These are phyloP conservation scores for Capronia coronata DNA, from an alignment of 2,329 filamentous ascomycete genomes.

Conservation along the genomic window DNA sequence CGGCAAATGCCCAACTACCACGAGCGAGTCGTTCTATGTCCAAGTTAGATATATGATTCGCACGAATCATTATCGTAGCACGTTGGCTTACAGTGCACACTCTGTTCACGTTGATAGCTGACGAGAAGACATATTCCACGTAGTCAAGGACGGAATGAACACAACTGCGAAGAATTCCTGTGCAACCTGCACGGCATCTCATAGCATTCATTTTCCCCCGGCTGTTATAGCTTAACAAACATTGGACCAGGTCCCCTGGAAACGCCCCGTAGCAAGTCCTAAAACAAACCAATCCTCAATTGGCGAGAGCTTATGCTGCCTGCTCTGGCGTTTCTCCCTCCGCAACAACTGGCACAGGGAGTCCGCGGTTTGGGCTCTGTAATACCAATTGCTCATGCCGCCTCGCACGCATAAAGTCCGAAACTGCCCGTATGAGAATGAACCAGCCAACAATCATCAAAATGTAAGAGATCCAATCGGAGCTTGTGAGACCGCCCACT, in stretches of 20 bases:
- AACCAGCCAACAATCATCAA: conserved; percentile 99
- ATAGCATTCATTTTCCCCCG: neutral
- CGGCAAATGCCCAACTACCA: neutral
- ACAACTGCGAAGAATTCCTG: neutral
- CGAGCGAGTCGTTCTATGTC: neutral
- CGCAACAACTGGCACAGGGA: conserved; percentile 78
- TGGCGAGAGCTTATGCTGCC: conserved; percentile 52
- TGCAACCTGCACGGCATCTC: neutral
- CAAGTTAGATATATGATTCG: neutral
- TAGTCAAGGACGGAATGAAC: neutral
- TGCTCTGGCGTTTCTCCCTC: conserved; percentile 74
- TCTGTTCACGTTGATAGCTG: too few relatives aligned
- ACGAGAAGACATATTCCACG: neutral
- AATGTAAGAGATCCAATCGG: conserved; percentile 82
- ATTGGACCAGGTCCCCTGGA: neutral
- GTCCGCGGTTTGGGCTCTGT: conserved; percentile 82
- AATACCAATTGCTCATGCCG: conserved; percentile 88
- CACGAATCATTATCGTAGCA: neutral
- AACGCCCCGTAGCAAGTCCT: neutral
- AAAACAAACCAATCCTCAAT: neutral
- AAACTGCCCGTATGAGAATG: conserved; percentile 86
- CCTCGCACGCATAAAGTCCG: conserved; percentile 79
- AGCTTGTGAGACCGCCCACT: conserved; percentile 21
- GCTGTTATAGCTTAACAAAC: neutral
- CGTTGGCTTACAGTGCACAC: neutral